Base-by-base conservation (phyloP, 306 rosid genomes). In the Astragalus glycyphyllos region DNA sequence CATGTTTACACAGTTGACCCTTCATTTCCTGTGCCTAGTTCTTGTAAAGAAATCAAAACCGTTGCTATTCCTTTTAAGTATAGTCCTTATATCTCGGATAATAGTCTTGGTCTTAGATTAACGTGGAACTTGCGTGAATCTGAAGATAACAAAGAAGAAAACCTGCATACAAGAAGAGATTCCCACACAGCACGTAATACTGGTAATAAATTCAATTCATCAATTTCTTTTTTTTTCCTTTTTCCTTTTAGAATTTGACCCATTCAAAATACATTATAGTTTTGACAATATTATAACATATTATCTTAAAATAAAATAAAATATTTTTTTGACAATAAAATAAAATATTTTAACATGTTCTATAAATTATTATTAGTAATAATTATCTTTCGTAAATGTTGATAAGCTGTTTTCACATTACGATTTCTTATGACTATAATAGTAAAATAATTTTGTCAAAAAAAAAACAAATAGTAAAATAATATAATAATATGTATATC, bases 1-100 rank as follows among this genome's bases (percentile, higher is more conserved):
- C 89, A 85, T 82, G 84, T 93, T 53, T 90, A 85, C 70, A 88
- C 87, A 1, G 90, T 93, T 31, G 80, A 80, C 46, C 79, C 97
- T 76, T 49, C 75, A 47, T 5, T 77, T 41, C 60, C 31, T 23
- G 37, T 84, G 29, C 96, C 96, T 0, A 48, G 5, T 49, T 84
- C 83, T n/a, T 93, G 96, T 72, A 7, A 69, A 40, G 23, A 9
- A 13, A 55, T 90, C 75, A 93, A 78, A 76, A 88, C 89, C 7
- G 77, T 87, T 13, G 77, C 81, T 2, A 87, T 93, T 72, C 98
- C 98, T 40, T 87, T 88, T 40, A 71, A 15, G 46, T 93, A 85
- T 48, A 90, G 89, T 31, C 96, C 96, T 26, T 93, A 81, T 68
- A 69, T 93, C 46, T 76, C 87, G 41, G 97, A 83, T 26, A 84